These are phyloP conservation scores for Centella asiatica DNA, from an alignment of 129 eudicot genomes.

Conservation along the genomic window DNA sequence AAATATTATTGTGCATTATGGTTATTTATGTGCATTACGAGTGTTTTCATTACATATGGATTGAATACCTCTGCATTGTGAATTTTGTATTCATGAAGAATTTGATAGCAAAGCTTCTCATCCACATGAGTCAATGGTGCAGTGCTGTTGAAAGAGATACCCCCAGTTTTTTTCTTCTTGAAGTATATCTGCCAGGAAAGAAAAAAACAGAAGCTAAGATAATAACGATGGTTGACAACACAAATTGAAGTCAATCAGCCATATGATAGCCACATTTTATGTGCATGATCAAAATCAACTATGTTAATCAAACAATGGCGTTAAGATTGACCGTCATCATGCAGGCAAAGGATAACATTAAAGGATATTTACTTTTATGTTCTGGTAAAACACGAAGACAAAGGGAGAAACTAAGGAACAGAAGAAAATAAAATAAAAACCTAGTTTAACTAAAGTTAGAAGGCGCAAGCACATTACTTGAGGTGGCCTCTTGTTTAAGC, in stretches of 20 bases:
- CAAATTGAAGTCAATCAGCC: no score
- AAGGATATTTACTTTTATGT: no score
- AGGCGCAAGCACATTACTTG: constrained; percentile 42
- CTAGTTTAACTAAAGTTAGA: neutral
- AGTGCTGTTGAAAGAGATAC: constrained; percentile 97
- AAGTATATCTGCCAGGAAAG: constrained; percentile 71
- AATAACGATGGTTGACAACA: no score
- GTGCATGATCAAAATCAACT: no score
- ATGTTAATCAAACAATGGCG: no score
- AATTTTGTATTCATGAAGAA: constrained; percentile 94
- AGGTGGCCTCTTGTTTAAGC: constrained; percentile 92
- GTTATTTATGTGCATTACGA: neutral
- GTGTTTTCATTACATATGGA: neutral
- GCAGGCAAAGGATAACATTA: no score
- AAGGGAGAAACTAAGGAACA: neutral
- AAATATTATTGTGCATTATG: no score
- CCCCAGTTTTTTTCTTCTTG: constrained; percentile 97
- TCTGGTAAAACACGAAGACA: no score
- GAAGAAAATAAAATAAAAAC: neutral
- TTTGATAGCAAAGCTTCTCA: constrained; percentile 98
- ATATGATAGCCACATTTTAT: no score
- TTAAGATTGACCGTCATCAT: no score
- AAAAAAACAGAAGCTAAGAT: constrained; percentile 3
- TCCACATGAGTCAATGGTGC: constrained; percentile 77
- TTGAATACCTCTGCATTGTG: constrained; percentile 91